A percentile compares a stretch with the other conserved stretches of the same genome.
These are phyloP conservation scores for Roridomyces roridus DNA, from an alignment of 768 basidiomycete genomes.

Conservation along the genomic window DNA sequence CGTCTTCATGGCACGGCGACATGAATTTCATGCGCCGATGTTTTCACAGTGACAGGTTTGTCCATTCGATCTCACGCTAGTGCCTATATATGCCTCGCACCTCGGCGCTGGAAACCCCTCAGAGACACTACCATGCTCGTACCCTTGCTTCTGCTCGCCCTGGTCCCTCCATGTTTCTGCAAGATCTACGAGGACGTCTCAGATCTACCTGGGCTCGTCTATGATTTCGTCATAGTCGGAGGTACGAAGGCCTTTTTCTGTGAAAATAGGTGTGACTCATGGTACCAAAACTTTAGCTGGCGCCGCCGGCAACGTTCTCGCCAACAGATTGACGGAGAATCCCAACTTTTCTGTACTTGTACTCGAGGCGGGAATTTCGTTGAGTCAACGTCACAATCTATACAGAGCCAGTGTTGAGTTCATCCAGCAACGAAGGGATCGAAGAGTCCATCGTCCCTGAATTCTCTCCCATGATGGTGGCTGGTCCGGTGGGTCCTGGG, in stretches of 20 bases:
- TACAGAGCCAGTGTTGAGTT: background rate
- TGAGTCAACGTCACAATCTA: background rate
- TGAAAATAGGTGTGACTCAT: no score
- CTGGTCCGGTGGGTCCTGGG: no score
- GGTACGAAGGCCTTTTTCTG: constrained; percentile 23
- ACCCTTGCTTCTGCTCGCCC: background rate
- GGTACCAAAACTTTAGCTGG: no score
- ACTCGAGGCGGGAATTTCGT: constrained; percentile 31
- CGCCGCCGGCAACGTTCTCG: constrained; percentile 33
- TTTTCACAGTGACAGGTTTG: no score
- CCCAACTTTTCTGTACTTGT: constrained; percentile 29
- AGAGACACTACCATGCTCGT: no score
- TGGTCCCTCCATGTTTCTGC: background rate
- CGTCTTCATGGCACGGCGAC: no score
- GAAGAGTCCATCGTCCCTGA: constrained; percentile 18
- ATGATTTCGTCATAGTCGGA: constrained; percentile 40
- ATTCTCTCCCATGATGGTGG: constrained; percentile 8
- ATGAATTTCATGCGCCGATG: no score
- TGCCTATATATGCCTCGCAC: no score
- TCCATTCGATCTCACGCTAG: no score
- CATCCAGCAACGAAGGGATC: constrained; percentile 26
- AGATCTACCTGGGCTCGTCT: constrained; percentile 16
- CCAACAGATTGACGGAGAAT: constrained; percentile 32
- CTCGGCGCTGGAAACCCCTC: no score
- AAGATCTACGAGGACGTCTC: constrained; percentile 13